A percentile compares a stretch with the other conserved stretches of the same genome.
Conservation (phyloP, 1,284 basidiomycete species). For the Phellinidium pouzarii region DNA sequence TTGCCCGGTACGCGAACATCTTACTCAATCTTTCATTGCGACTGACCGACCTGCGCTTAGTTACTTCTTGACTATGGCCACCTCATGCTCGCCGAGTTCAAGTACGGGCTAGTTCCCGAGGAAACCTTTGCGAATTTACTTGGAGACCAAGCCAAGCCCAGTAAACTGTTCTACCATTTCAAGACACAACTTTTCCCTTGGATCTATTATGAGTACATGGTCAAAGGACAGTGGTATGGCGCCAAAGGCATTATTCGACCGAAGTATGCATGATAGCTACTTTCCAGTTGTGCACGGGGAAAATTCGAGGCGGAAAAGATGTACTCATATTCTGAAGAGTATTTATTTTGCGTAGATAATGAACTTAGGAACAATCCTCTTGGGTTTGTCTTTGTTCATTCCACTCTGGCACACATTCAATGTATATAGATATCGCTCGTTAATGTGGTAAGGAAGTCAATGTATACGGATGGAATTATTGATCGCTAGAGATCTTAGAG, state of each 20-base stretch:
- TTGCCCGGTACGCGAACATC: conserved; percentile 54
- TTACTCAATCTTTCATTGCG: conserved; percentile 21
- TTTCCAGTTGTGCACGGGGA: neutral
- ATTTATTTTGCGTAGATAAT: no score
- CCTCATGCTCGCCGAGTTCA: conserved; percentile 87
- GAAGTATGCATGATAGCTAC: conserved; percentile 23
- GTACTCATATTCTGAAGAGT: no score
- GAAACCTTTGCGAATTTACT: conserved; percentile 73
- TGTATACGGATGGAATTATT: neutral
- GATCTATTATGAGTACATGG: conserved; percentile 83
- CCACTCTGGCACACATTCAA: no score
- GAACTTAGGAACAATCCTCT: no score
- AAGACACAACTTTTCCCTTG: conserved; percentile 91
- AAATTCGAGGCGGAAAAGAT: no score
- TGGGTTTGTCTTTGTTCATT: no score
- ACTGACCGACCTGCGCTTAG: conserved; percentile 32
- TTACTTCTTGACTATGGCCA: conserved; percentile 80
- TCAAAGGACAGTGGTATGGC: conserved; percentile 69
- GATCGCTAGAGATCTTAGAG: neutral
- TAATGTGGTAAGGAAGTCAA: neutral
- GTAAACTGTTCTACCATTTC: conserved; percentile 80
- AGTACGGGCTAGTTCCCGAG: conserved; percentile 80
- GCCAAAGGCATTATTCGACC: conserved; percentile 46
- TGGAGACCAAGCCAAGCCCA: conserved; percentile 65
- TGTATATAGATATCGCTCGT: neutral